phyloP scores from a whole-genome alignment of 345 rosid genomes.

The Brassica napus region DNA sequence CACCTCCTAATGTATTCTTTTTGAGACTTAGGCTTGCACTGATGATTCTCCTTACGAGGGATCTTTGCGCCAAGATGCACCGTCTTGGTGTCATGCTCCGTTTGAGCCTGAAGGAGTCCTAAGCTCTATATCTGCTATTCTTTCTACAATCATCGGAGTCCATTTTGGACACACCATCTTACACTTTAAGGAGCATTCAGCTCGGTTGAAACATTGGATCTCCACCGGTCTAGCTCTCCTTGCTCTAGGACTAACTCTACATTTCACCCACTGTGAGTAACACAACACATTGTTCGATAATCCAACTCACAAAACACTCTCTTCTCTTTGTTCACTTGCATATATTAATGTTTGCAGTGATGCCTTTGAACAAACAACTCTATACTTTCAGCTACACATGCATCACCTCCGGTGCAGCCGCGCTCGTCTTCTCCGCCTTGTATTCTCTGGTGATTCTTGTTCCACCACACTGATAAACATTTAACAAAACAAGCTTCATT shows the following conservation, averaged over 20 bases:
- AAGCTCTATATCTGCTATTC: conserved; percentile 76
- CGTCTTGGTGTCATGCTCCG: conserved; percentile 88
- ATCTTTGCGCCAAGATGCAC: conserved; percentile 56
- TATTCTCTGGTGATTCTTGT: conserved; percentile 54
- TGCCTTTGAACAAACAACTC: conserved; percentile 82
- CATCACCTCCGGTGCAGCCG: conserved; percentile 82
- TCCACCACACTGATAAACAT: too few species aligned
- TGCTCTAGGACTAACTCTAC: conserved; percentile 59
- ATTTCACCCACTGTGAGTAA: conserved; percentile 67
- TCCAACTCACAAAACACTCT: neutral
- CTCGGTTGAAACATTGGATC: conserved; percentile 78
- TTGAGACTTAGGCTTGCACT: conserved; percentile 69
- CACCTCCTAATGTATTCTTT: neutral
- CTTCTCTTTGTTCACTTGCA: neutral
- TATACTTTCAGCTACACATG: conserved; percentile 83
- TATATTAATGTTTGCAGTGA: conserved; percentile 45
- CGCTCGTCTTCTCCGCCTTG: conserved; percentile 65
- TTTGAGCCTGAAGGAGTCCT: conserved; percentile 93
- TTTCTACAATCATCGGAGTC: conserved; percentile 76
- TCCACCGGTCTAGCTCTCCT: conserved; percentile 60
- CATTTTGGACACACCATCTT: conserved; percentile 84
- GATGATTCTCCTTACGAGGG: conserved; percentile 63
- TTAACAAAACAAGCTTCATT: too few species aligned
- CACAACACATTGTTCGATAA: neutral
- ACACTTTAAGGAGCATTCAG: conserved; percentile 60